A percentile compares a stretch with the other conserved stretches of the same genome.
phyloP scores from a whole-genome alignment of 2,329 filamentous ascomycete genomes.

The Davidsoniella eucalypti region DNA sequence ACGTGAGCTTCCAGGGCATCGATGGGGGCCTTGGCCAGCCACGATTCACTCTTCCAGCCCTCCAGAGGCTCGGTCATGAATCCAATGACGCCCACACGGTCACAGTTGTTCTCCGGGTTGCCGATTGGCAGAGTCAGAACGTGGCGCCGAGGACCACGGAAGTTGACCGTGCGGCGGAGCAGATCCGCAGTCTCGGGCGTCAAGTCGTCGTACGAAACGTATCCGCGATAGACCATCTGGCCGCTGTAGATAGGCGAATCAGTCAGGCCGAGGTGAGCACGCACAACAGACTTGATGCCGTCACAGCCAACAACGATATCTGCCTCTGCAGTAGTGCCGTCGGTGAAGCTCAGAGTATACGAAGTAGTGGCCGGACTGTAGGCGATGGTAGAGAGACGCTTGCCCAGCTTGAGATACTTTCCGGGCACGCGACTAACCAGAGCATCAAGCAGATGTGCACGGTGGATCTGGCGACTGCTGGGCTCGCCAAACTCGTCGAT shows the following conservation, averaged over 20 bases:
- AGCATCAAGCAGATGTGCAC: constrained; percentile 14
- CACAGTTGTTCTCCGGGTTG: constrained; percentile 19
- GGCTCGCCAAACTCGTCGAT: constrained; percentile 14
- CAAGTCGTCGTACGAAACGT: constrained; percentile 20
- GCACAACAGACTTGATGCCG: constrained; percentile 42
- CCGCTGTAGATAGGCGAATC: constrained; percentile 18
- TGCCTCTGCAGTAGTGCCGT: constrained; percentile 24
- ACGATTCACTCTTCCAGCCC: constrained; percentile 21
- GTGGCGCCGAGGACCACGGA: constrained; percentile 18
- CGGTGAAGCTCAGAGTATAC: constrained; percentile 21
- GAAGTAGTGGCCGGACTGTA: background rate
- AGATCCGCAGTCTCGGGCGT: constrained; percentile 18
- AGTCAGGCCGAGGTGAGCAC: constrained; percentile 16
- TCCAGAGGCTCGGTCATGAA: constrained; percentile 23
- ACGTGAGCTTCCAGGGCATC: constrained; percentile 20
- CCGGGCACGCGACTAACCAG: constrained; percentile 11
- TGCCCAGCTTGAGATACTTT: constrained; percentile 8
- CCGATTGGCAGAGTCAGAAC: constrained; percentile 23
- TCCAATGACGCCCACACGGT: constrained; percentile 20
- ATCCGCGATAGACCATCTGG: constrained; percentile 23
- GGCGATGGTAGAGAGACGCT: constrained; percentile 7
- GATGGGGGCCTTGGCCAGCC: constrained; percentile 19
- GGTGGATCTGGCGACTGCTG: constrained; percentile 11
- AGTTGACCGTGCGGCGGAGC: constrained; percentile 21
- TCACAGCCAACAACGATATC: constrained; percentile 41